Base-by-base conservation (phyloP, 2,329 filamentous ascomycete genomes). In the Colletotrichum camelliae region DNA sequence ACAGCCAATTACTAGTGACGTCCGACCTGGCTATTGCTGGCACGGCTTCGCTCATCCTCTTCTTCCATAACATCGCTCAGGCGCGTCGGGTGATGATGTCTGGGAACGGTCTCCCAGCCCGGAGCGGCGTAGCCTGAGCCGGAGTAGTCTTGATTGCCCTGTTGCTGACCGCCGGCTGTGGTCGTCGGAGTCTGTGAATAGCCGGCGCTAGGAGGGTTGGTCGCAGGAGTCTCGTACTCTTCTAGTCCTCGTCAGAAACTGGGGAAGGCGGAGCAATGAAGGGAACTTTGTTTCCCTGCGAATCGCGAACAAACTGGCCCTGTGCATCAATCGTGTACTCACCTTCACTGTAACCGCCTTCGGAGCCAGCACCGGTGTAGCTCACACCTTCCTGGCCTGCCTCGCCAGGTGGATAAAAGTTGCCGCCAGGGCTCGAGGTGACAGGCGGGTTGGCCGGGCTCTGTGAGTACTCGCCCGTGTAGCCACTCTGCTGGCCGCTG, bases 21-120 rank as follows among this genome's bases (percentile, higher is more conserved):
- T 33, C 74, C 72, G 29, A 76, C 48, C 48, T 92, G 90, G 82
- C 92, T 93, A 13, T 92, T 92, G 79, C 94, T 94, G 16, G 94
- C 95, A 27, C 94, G 91, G 82, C 94, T 95, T 67, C 92, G 89
- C 84, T 97, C 95, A 79, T 97, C 95, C 78, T 97, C 94, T 81
- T 95, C 95, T 81, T 96, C 94, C 35, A 97, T 89, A 33, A 98
- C 96, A 84, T 98, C 96, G 83, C 95, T 98, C 77, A 98, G 87
- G 72, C 96, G 89, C 10, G 96, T 98, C 0, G 96, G 96, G 84
- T 98, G 95, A 79, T 97, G 95, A 84, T 98, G 96, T 72, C 93
- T 90, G 29, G 93, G 93, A 77, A 95, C 87, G n/a, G 87, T 86
- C 77, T 97, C 94, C 95, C 95, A 97, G 18, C 91, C 93, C 4